Evolutionary conservation across 1,139 yeast genomes (phyloP).

Genomic region (Saccharomyces hybrid): DNA sequence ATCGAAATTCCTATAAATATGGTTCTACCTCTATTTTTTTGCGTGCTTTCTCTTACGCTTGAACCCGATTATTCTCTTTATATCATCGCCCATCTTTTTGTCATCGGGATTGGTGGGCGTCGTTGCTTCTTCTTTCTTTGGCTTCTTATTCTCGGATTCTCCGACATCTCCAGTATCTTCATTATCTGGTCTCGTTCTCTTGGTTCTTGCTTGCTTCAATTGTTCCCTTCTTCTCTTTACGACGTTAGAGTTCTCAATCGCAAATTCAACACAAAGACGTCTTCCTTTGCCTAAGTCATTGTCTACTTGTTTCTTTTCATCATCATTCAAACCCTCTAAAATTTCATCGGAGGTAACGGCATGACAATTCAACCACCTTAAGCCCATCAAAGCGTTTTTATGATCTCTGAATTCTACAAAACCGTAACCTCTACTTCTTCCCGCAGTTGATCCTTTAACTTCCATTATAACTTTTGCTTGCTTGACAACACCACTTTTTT

Average conservation of each 20-base stretch:
- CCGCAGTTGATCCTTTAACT: conserved; percentile 75
- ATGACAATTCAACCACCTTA: conserved; percentile 95
- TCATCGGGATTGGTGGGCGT: conserved; percentile 25
- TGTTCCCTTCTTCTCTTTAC: conserved; percentile 82
- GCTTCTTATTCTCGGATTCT: conserved; percentile 7
- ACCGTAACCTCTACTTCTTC: conserved; percentile 95
- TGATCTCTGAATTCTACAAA: conserved; percentile 91
- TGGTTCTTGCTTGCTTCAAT: conserved; percentile 41
- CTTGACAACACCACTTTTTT: conserved; percentile 79
- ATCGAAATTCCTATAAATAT: conserved; percentile 9
- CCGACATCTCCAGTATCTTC: conserved; percentile 25
- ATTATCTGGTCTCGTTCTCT: conserved; percentile 26
- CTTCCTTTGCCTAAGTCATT: conserved; percentile 52
- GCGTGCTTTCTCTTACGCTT: conserved; percentile 60
- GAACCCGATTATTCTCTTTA: conserved; percentile 55
- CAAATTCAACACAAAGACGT: conserved; percentile 87
- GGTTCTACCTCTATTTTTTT: conserved; percentile 22
- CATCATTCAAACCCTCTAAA: conserved; percentile 62
- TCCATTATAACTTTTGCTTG: conserved; percentile 92
- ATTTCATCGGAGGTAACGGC: conserved; percentile 67
- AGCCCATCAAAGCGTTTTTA: conserved; percentile 87
- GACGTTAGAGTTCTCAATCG: conserved; percentile 89
- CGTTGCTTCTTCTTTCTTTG: conserved; percentile 26
- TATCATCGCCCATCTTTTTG: conserved; percentile 39
- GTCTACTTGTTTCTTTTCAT: conserved; percentile 49